Base-by-base conservation (phyloP, 371 early-diverging fungal species). In the Globomyces sp. region DNA sequence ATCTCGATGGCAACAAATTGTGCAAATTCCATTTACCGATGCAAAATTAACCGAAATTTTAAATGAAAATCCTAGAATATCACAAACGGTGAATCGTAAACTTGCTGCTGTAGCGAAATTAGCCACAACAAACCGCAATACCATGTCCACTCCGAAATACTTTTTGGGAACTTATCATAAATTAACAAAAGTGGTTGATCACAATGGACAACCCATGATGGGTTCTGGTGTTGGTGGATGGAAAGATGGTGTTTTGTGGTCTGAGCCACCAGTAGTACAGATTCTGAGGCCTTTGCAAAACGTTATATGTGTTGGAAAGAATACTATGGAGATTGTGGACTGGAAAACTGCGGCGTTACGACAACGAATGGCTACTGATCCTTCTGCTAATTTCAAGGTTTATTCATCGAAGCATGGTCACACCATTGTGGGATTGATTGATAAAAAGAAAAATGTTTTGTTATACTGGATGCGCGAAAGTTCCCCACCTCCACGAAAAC, bases 1-100 rank as follows among this genome's bases (percentile, higher is more conserved):
- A 41, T 51, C 77, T 4, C 66, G 83, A 49, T 83, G 84, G 85
- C 78, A 77, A 59, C 71, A 71, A 3, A 81, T 78, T 55, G 69
- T 66, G 9, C 85, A 85, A 68, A 80, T 85, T 57, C 84, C 85
- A 2, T 80, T 82, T 66, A 75, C 77, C 13, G 80, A 80, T 8
- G 75, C 77, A 3, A 74, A 73, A 47, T 63, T 73, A 36, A 53
- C 67, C 36, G 77, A 82, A 63, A 58, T 81, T 47, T 44, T 71
- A 39, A 51, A 71, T 42, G 71, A 68, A 2, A 11, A 72, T 49
- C 63, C 68, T 2, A 52, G 77, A 34, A 67, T 68, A 5, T 55
- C 52, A 36, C 55, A 61, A 1, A 82, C 82, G 34, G 73, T 81
- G 24, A 84, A 81, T 70, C 67, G 78, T 8, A 85, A 83, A 64